phyloP scores from a whole-genome alignment of 192 early-diverging fungal genomes.

The Mortierella antarctica region DNA sequence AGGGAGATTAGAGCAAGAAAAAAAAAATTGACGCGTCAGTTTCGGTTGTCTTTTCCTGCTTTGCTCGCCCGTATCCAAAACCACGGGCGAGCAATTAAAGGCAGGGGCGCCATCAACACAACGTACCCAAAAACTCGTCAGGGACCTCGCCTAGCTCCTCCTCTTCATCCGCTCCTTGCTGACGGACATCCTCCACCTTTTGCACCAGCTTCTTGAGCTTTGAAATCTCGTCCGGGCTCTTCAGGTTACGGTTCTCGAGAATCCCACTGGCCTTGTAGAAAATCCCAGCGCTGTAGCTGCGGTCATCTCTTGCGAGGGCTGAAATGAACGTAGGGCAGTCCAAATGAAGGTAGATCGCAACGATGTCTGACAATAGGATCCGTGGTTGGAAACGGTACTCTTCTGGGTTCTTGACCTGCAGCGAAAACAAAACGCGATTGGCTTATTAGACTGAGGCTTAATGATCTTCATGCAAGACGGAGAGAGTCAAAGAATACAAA shows the following conservation, averaged over 20 bases:
- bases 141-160: conserved; percentile 86
- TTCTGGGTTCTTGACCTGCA: conserved; percentile 80
- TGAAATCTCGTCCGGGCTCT: conserved; percentile 70
- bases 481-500: not conserved
- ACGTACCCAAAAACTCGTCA: conserved; percentile 87
- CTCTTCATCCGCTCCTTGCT: conserved; percentile 72
- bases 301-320: conserved; percentile 86
- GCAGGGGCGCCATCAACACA: not conserved
- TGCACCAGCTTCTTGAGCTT: conserved; percentile 75
- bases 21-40: not conserved
- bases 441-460: not conserved
- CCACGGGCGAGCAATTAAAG: not conserved
- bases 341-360: conserved; percentile 88
- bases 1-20: not conserved
- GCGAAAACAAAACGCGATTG: not conserved
- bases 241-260: conserved; percentile 72
- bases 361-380: conserved; percentile 81
- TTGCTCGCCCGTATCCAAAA: not conserved
- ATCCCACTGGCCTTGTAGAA: conserved; percentile 83
- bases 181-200: conserved; percentile 76
- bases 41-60: not conserved
- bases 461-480: not conserved
- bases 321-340: conserved; percentile 71
- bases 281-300: conserved; percentile 81
- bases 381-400: conserved; percentile 94